Percentiles rank a stretch among this genome's conserved stretches.
Conservation (phyloP, 495 filamentous ascomycete species). For the Entonaema liquescens region DNA sequence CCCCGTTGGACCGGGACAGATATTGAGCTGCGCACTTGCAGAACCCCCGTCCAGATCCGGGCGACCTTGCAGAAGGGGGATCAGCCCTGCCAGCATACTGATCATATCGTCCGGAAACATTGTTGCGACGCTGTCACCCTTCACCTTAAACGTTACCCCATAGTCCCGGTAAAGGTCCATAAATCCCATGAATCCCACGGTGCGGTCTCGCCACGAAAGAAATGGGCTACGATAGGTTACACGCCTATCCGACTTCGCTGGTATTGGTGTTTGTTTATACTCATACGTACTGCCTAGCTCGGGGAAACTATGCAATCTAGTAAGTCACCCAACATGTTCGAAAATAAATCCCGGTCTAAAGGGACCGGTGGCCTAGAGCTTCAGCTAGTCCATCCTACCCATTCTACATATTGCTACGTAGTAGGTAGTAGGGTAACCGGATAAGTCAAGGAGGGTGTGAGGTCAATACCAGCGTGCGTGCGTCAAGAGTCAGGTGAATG, state of each 20-base stretch:
- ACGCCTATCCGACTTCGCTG: slow-evolving; percentile 13
- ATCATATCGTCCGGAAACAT: background rate
- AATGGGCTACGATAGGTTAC: background rate
- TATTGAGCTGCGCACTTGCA: slow-evolving; percentile 21
- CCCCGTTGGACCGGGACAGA: slow-evolving; percentile 3
- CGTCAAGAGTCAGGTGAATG: slow-evolving; percentile 37
- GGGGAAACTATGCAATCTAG: slow-evolving; percentile 1
- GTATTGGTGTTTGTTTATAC: background rate
- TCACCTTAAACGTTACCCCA: background rate
- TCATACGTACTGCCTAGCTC: slow-evolving; percentile 1
- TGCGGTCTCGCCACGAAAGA: background rate
- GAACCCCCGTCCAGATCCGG: slow-evolving; percentile 8
- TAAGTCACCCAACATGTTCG: slow-evolving; percentile 13
- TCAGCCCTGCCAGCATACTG: slow-evolving; percentile 8
- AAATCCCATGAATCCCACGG: background rate
- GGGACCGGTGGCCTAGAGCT: slow-evolving; percentile 25
- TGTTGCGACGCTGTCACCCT: background rate
- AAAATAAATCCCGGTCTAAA: slow-evolving; percentile 31
- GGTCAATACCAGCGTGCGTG: slow-evolving; percentile 36
- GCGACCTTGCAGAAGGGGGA: slow-evolving; percentile 23
- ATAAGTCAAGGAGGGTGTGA: slow-evolving; percentile 30
- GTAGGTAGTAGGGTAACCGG: background rate
- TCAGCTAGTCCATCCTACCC: slow-evolving; percentile 23
- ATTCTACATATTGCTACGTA: slow-evolving; percentile 27
- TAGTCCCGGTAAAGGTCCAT: slow-evolving; percentile 1